Conservation (phyloP, 208 protist species). For the Trypanosoma scelopori region DNA sequence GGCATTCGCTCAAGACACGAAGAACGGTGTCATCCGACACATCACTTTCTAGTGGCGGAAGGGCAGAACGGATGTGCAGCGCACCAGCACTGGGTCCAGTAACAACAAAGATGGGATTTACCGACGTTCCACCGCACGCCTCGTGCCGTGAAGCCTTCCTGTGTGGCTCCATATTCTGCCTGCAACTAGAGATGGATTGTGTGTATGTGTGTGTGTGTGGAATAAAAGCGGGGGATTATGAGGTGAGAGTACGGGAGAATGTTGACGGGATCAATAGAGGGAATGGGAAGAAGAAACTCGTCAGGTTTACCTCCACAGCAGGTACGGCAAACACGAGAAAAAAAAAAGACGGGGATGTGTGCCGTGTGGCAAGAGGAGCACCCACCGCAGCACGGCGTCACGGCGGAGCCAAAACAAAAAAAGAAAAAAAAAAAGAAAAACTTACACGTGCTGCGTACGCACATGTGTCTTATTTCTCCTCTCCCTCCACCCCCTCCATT, state of each 20-base stretch:
- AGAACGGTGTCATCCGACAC: slow-evolving; percentile 39
- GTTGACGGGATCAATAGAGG: background rate
- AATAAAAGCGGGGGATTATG: background rate
- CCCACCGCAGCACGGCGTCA: too few species aligned
- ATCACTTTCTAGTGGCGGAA: slow-evolving; percentile 19
- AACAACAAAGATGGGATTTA: slow-evolving; percentile 69
- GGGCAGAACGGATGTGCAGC: slow-evolving; percentile 29
- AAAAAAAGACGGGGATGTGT: too few species aligned
- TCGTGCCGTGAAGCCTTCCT: slow-evolving; percentile 14
- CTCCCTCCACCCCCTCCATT: background rate
- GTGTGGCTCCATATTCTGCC: slow-evolving; percentile 5
- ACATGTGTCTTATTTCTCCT: background rate
- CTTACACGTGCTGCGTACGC: too few species aligned
- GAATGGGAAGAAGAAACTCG: background rate
- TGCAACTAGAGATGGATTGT: too few species aligned
- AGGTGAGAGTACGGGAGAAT: too few species aligned
- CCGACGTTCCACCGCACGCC: slow-evolving; percentile 13
- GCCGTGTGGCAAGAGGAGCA: background rate
- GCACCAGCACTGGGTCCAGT: slow-evolving; percentile 57
- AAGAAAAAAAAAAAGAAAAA: too few species aligned
- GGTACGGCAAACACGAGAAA: background rate
- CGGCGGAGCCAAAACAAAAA: too few species aligned
- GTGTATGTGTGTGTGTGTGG: background rate
- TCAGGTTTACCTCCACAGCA: background rate
- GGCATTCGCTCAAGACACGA: slow-evolving; percentile 40